phyloP scores from a whole-genome alignment of 148 eudicot species.

The Rhododendron simsii region DNA sequence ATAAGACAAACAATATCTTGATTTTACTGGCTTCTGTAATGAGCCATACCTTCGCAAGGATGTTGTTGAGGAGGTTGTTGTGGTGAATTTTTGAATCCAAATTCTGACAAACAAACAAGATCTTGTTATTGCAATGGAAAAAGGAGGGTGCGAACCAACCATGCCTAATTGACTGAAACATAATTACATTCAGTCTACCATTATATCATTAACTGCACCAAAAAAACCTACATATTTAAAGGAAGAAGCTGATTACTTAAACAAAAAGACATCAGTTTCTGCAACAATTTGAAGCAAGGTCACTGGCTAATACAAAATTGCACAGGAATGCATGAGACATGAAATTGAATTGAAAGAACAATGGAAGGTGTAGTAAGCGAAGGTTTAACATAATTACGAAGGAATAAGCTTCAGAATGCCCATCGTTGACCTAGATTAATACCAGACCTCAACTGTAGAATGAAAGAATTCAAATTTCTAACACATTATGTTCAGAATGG shows the following conservation, averaged over 20 bases:
- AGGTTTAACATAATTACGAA: not conserved
- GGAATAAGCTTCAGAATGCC: not conserved
- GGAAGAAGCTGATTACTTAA: not conserved
- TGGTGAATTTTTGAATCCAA: constrained; percentile 95
- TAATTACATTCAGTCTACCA: not conserved
- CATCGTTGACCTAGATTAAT: not conserved
- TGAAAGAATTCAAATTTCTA: not conserved
- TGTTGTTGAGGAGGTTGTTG: constrained; percentile 86
- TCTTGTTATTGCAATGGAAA: not conserved
- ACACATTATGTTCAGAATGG: not conserved
- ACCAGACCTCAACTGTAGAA: not conserved
- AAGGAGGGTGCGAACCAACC: not conserved
- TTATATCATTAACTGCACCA: not conserved
- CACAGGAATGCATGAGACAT: not conserved
- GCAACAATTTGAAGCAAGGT: not conserved
- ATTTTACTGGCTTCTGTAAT: not conserved
- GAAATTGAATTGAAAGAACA: not conserved
- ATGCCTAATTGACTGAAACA: not conserved
- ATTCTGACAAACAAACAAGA: constrained; percentile 37
- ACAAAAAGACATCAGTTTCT: not conserved
- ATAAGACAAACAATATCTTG: not conserved
- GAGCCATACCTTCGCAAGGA: constrained; percentile 75
- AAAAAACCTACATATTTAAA: not conserved
- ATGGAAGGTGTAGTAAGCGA: not conserved
- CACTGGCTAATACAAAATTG: not conserved